Percentiles rank a stretch among this genome's conserved stretches.
Conservation (phyloP, 2,329 filamentous ascomycete genomes). For the Cercospora sp. region DNA sequence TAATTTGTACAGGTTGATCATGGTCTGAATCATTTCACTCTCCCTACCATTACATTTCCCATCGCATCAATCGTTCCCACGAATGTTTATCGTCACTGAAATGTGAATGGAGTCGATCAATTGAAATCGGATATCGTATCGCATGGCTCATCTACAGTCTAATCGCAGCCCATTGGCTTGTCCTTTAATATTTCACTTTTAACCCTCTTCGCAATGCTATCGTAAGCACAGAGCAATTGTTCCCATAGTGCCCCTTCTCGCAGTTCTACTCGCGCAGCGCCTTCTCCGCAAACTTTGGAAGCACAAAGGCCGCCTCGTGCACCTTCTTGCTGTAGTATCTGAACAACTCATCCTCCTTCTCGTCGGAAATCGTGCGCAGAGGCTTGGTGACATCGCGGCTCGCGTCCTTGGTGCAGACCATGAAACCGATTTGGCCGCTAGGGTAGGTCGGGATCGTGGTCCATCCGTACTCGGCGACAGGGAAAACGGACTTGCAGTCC, state of each 20-base stretch:
- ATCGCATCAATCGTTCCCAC: neutral
- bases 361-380: conserved; percentile 73
- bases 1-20: neutral
- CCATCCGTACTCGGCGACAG: conserved; percentile 96
- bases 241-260: neutral
- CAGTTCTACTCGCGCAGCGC: conserved; percentile 45
- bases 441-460: conserved; percentile 99
- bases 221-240: neutral
- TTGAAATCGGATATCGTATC: neutral
- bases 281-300: conserved; percentile 91
- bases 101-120: neutral
- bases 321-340: conserved; percentile 97
- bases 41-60: too few species aligned
- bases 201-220: neutral
- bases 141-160: neutral
- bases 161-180: neutral
- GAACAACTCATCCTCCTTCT: conserved; percentile 92
- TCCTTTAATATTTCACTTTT: neutral
- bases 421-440: conserved; percentile 98
- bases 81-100: neutral
- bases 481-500: conserved; percentile 95
- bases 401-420: conserved; percentile 97
- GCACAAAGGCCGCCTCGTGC: conserved; percentile 88
- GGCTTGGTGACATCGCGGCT: conserved; percentile 81
- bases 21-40: neutral